Conservation (phyloP, 148 eudicot species). For the Vaccinium macrocarpon region DNA sequence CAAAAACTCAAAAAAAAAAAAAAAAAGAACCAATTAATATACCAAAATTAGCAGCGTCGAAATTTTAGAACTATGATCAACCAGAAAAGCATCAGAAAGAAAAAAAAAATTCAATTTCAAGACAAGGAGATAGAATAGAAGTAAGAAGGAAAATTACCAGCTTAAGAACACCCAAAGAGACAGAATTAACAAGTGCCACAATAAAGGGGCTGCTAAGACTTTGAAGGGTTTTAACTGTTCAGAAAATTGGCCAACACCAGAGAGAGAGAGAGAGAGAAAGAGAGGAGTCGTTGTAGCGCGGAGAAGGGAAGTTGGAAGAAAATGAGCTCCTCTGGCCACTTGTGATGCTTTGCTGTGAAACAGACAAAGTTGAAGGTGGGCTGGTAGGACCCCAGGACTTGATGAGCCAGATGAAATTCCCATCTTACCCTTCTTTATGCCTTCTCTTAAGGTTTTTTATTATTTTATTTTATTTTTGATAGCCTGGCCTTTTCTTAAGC, state of each 20-base stretch:
- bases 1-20: neutral
- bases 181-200: neutral
- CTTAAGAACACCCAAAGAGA: neutral
- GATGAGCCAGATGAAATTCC: slow-evolving; percentile 19
- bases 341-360: slow-evolving; percentile 26
- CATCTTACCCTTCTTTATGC: neutral
- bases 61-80: neutral
- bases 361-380: slow-evolving; percentile 45
- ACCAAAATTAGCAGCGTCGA: neutral
- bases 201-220: neutral
- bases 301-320: slow-evolving; percentile 8
- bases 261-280: slow-evolving; percentile 1
- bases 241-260: neutral
- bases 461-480: no score
- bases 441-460: neutral
- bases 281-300: neutral
- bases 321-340: slow-evolving; percentile 9
- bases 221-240: neutral
- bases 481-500: neutral
- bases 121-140: neutral
- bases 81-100: neutral
- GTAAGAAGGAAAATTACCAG: slow-evolving; percentile 1
- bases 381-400: slow-evolving; percentile 23
- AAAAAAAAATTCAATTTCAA: neutral
- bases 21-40: neutral